Evolutionary conservation across 2,329 filamentous ascomycete species (phyloP).

Genomic region (Talaromyces sp.): DNA sequence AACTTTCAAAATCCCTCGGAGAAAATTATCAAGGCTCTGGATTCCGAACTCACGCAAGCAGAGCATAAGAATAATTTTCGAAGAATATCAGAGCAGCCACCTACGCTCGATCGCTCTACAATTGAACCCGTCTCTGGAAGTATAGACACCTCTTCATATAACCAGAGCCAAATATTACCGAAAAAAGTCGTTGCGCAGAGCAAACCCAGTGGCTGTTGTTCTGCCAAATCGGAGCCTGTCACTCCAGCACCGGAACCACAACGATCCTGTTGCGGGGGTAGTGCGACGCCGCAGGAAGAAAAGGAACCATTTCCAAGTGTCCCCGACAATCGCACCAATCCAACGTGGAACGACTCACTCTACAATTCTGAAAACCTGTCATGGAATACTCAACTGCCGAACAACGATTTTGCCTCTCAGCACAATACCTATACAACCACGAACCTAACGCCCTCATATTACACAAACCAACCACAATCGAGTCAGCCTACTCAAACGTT

Average conservation of each 20-base stretch:
- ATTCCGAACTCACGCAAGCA: conserved; percentile 15
- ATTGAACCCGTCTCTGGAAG: not conserved
- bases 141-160: not conserved
- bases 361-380: not conserved
- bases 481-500: conserved; percentile 1
- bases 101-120: conserved; percentile 1
- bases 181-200: not conserved
- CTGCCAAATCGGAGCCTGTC: conserved; percentile 16
- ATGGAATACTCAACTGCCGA: conserved; percentile 1
- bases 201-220: conserved; percentile 23
- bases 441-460: conserved; percentile 17
- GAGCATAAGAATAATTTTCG: conserved; percentile 18
- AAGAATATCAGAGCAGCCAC: conserved; percentile 21
- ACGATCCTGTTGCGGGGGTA: conserved; percentile 29
- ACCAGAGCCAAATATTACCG: not conserved
- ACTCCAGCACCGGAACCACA: conserved; percentile 12
- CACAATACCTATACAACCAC: conserved; percentile 17
- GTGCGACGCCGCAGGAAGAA: not conserved
- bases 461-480: conserved; percentile 18
- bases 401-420: conserved; percentile 18
- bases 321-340: not conserved
- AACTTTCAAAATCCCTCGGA: conserved; percentile 31
- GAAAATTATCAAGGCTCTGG: conserved; percentile 31
- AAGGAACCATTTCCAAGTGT: not conserved
- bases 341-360: not conserved